phyloP scores from a whole-genome alignment of 2,329 filamentous ascomycete genomes.

The Hymenoscyphus scutula region DNA sequence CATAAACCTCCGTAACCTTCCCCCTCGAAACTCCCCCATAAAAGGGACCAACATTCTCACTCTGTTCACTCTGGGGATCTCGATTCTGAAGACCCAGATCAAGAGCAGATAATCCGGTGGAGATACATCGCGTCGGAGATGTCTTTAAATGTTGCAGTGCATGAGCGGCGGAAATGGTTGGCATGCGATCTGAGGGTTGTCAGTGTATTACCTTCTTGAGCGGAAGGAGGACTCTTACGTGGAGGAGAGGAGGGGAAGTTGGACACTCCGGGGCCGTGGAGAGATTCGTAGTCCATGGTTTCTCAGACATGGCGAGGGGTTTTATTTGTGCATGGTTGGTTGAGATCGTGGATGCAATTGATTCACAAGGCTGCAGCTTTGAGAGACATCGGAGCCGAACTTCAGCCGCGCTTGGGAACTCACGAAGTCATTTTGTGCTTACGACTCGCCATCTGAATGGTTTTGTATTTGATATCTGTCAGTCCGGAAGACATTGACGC shows the following conservation, averaged over 20 bases:
- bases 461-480: too few relatives aligned
- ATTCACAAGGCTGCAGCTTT: neutral
- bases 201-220: constrained; percentile 3
- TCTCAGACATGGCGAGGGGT: constrained; percentile 13
- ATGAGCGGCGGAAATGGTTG: constrained; percentile 73
- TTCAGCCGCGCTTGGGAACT: neutral
- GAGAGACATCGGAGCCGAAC: neutral
- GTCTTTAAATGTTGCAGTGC: constrained; percentile 61
- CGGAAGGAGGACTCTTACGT: constrained; percentile 22
- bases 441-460: too few relatives aligned
- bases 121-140: constrained; percentile 49
- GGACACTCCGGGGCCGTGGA: constrained; percentile 59
- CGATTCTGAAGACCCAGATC: constrained; percentile 47
- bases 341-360: too few relatives aligned
- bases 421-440: too few relatives aligned
- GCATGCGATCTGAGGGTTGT: constrained; percentile 61
- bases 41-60: constrained; percentile 18
- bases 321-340: neutral
- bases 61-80: constrained; percentile 18
- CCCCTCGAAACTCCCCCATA: constrained; percentile 67
- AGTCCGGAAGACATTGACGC: too few relatives aligned
- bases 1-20: constrained; percentile 83
- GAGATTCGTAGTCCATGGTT: constrained; percentile 56
- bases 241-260: constrained; percentile 48
- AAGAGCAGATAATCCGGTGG: constrained; percentile 54